Base-by-base conservation (phyloP, 2,329 filamentous ascomycete genomes). In the Atkinsonella hypoxylon region DNA sequence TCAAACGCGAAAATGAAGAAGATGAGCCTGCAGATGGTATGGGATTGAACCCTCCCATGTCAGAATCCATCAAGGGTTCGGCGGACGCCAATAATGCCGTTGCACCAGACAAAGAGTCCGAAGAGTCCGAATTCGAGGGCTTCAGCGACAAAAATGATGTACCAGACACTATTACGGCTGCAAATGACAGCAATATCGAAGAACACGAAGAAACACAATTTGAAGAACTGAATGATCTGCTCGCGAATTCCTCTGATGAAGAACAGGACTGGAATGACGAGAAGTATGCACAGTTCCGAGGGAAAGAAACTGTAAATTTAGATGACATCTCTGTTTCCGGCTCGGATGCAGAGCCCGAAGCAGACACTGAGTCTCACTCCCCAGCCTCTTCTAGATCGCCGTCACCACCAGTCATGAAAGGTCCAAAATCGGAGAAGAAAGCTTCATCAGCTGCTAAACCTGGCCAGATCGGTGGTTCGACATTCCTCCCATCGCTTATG, bases 401-500 rank as follows among this genome's bases (percentile, higher is more conserved):
- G 41, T 60, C 64, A 3, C 67, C 64, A n/a, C 59, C 55, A 1
- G 53, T 56, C 1, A 57, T 55, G 41, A 53, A 57, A 13, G 52
- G 51, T 39, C 54, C 57, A 51, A 55, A 59, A 38, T 52, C 51
- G 17, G 20, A 47, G 10, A 57, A 55, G 42, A 50, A 53, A 8
- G 36, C 51, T 43, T 38, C 45, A 20, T 52, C 53, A 8, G 22
- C 56, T n/a, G 53, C 57, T 18, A 63, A 60, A 34, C 45, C 51
- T 10, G 51, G 48, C 38, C 18, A 55, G 41, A 30, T 55, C 60
- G 11, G 62, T 9, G 67, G 67, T 50, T 79, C 85, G 0, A 78
- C 78, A 0, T 89, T 89, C 62, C 70, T 93, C 2, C 87, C 87
- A 0, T 81, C 82, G 1, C 76, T 93, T 15, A 87, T 88, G 76